Evolutionary conservation across 345 rosid species (phyloP).

Genomic region (Lepidium aucheri): DNA sequence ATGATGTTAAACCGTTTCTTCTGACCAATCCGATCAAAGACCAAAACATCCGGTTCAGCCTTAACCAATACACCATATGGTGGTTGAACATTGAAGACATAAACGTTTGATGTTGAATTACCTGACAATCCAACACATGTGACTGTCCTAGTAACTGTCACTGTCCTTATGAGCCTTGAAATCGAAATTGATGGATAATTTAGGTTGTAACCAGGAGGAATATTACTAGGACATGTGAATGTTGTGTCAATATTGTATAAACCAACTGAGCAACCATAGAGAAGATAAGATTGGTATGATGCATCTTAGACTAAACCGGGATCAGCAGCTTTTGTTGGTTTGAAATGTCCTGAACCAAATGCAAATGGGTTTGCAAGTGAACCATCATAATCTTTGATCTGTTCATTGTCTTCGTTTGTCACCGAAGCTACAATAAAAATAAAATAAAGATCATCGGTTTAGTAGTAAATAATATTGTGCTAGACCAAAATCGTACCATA

Average conservation of each 20-base stretch:
- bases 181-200: constrained; percentile 57
- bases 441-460: background rate
- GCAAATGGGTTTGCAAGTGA: constrained; percentile 39
- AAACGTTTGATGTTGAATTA: constrained; percentile 8
- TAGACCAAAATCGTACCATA: background rate
- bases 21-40: constrained; percentile 35
- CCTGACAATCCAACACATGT: constrained; percentile 41
- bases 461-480: background rate
- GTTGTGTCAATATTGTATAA: background rate
- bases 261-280: constrained; percentile 40
- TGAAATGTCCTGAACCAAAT: constrained; percentile 52
- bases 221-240: constrained; percentile 32
- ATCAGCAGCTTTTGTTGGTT: constrained; percentile 42
- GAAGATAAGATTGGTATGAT: constrained; percentile 39
- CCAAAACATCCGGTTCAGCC: constrained; percentile 36
- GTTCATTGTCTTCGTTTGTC: constrained; percentile 31
- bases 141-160: constrained; percentile 42
- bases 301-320: constrained; percentile 72
- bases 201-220: constrained; percentile 28
- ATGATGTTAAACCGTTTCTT: constrained; percentile 39
- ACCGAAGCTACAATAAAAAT: constrained; percentile 33
- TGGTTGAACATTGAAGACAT: constrained; percentile 30
- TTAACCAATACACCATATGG: constrained; percentile 37
- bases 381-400: constrained; percentile 32
- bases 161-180: constrained; percentile 27